These are phyloP conservation scores for Eleusine coracana DNA, from an alignment of 176 grass and related monocot genomes.

Conservation along the genomic window DNA sequence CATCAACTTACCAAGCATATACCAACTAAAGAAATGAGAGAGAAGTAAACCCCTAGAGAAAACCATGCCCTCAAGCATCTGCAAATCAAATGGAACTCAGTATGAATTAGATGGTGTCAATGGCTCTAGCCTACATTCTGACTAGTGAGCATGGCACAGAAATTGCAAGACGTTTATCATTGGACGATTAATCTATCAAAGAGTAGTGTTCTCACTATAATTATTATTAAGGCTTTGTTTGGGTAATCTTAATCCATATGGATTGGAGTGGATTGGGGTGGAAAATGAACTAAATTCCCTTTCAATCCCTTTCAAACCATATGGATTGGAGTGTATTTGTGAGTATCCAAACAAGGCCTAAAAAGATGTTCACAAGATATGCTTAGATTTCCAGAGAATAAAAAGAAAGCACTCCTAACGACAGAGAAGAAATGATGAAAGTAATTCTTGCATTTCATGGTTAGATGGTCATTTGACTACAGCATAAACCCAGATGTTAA, in stretches of 20 bases:
- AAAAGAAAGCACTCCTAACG: not conserved
- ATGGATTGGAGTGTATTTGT: too few relatives aligned
- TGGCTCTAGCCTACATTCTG: not conserved
- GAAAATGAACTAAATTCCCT: too few relatives aligned
- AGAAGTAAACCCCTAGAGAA: conserved; percentile 70
- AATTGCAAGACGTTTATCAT: not conserved
- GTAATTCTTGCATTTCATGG: not conserved
- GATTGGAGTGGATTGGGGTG: too few relatives aligned
- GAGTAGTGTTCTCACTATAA: not conserved
- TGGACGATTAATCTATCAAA: not conserved
- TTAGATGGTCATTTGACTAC: not conserved
- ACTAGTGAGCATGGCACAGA: conserved; percentile 1
- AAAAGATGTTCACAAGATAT: not conserved
- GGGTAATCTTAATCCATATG: too few relatives aligned
- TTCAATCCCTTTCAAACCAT: too few relatives aligned
- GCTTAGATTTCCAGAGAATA: not conserved
- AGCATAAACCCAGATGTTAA: not conserved
- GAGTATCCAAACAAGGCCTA: too few relatives aligned
- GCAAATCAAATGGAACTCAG: conserved; percentile 24
- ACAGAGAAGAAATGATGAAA: not conserved
- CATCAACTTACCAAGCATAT: conserved; percentile 70
- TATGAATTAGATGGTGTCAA: conserved; percentile 24
- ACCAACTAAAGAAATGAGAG: conserved; percentile 57
- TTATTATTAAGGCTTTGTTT: too few relatives aligned
- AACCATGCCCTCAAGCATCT: conserved; percentile 80